phyloP scores from a whole-genome alignment of 2,329 filamentous ascomycete genomes.

The Colletotrichum lentis region DNA sequence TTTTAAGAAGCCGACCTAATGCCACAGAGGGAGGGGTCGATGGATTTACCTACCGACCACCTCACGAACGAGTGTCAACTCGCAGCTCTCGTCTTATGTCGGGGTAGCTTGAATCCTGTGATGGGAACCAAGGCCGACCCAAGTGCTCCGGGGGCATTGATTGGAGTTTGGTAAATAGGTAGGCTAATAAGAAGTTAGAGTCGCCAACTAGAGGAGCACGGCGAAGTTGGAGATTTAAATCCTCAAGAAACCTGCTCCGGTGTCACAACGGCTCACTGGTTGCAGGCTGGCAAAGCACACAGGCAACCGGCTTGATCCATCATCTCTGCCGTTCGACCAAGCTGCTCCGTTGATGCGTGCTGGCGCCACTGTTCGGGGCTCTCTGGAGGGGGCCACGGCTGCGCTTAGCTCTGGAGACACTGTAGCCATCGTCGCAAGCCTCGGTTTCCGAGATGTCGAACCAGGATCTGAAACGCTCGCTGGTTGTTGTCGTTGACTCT shows the following conservation, averaged over 20 bases:
- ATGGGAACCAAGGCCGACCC: too few relatives aligned
- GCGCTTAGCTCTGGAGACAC: slow-evolving; percentile 40
- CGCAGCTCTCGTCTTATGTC: not conserved
- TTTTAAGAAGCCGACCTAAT: slow-evolving; percentile 1
- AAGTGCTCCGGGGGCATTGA: not conserved
- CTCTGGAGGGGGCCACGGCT: slow-evolving; percentile 45
- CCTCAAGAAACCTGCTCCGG: not conserved
- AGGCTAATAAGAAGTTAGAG: not conserved
- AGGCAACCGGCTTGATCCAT: slow-evolving; percentile 41
- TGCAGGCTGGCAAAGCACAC: slow-evolving; percentile 41
- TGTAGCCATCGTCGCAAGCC: slow-evolving; percentile 47
- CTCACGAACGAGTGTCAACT: not conserved
- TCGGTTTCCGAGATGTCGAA: slow-evolving; percentile 45
- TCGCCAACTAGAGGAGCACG: not conserved
- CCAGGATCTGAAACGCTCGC: slow-evolving; percentile 40
- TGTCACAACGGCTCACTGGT: too few relatives aligned
- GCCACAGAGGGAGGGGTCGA: slow-evolving; percentile 31
- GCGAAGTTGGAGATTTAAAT: not conserved
- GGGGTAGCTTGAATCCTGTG: not conserved
- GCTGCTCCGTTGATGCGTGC: slow-evolving; percentile 51
- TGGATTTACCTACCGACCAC: slow-evolving; percentile 1
- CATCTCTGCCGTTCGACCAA: slow-evolving; percentile 45
- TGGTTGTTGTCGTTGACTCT: slow-evolving; percentile 45
- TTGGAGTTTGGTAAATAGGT: not conserved
- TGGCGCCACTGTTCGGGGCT: slow-evolving; percentile 48